Evolutionary conservation across 139 green algal genomes (phyloP).

Genomic region (Penium margaritaceum): DNA sequence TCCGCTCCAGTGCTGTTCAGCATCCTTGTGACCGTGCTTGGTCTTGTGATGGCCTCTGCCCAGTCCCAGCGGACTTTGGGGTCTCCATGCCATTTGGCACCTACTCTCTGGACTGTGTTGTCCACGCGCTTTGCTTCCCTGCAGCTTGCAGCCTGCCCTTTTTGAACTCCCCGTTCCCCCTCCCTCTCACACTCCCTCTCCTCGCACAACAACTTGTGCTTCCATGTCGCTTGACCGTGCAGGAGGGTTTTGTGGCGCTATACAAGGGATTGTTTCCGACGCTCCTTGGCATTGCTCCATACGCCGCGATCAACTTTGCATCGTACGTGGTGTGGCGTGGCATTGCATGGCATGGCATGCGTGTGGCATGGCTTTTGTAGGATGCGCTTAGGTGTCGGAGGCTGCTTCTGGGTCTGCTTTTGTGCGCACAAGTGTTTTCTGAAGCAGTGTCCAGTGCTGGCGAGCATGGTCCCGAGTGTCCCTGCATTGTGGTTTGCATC

Average conservation of each 20-base stretch:
- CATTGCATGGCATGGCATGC: background rate
- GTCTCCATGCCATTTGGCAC: background rate
- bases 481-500: background rate
- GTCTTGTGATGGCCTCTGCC: no score
- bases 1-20: no score
- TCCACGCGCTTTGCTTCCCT: background rate
- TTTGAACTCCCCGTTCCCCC: background rate
- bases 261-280: constrained; percentile 85
- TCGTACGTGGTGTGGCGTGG: constrained; percentile 52
- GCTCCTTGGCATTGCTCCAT: constrained; percentile 84
- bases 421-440: no score
- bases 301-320: constrained; percentile 87
- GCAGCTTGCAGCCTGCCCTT: background rate
- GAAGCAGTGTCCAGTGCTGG: no score
- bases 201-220: background rate
- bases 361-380: background rate
- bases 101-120: no score
- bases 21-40: no score
- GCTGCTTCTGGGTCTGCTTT: no score
- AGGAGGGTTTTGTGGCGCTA: constrained; percentile 67
- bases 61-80: background rate
- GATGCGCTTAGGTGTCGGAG: background rate
- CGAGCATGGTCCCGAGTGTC: no score
- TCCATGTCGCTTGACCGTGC: constrained; percentile 3
- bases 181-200: background rate